Percentiles rank a stretch among this genome's conserved stretches.
These are phyloP conservation scores for Acer campestre DNA, from an alignment of 345 rosid species.

Conservation along the genomic window DNA sequence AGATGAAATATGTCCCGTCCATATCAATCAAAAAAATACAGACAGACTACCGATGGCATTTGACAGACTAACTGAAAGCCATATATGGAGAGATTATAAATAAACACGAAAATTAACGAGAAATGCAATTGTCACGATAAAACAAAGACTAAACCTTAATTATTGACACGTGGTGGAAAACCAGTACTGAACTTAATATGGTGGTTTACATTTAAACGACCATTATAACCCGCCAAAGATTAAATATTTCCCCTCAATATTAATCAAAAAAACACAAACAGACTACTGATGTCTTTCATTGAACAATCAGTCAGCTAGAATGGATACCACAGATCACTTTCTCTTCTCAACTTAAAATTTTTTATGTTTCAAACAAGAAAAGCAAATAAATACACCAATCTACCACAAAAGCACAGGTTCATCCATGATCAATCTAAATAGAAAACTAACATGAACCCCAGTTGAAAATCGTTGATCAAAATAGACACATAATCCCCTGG, in stretches of 20 bases:
- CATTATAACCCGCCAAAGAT: neutral
- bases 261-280: neutral
- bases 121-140: neutral
- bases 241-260: conserved; percentile 9
- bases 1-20: conserved; percentile 8
- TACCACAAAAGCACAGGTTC: neutral
- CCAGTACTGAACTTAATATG: neutral
- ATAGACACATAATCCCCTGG: neutral
- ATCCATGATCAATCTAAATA: neutral
- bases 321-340: neutral
- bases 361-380: neutral
- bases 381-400: neutral
- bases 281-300: neutral
- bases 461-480: neutral
- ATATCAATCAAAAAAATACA: neutral
- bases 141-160: neutral
- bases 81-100: neutral
- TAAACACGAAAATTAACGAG: neutral
- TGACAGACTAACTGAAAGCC: no score
- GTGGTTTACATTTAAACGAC: neutral
- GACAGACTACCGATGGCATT: neutral
- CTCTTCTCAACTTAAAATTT: neutral
- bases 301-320: neutral
- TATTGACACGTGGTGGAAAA: neutral
- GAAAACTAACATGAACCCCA: neutral